These are phyloP conservation scores for Xylariaceae sp. DNA, from an alignment of 2,329 filamentous ascomycete species.

Conservation along the genomic window DNA sequence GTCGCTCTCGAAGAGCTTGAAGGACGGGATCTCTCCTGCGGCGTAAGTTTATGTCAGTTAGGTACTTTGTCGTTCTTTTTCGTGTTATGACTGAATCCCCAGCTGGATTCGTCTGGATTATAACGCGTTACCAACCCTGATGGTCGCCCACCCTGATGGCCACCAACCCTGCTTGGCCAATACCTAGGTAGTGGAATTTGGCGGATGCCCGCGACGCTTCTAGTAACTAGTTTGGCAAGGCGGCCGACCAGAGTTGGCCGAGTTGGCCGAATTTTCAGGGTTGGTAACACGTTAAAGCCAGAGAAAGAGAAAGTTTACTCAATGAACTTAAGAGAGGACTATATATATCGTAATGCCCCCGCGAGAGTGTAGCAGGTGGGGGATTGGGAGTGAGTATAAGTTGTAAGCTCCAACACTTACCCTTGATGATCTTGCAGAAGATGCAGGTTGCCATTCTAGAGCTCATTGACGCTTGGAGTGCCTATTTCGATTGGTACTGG, in stretches of 20 bases:
- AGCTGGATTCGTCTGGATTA: too few species aligned
- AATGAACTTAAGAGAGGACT: neutral
- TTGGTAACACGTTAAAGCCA: too few species aligned
- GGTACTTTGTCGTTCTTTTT: neutral
- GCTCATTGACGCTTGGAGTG: slow-evolving; percentile 22
- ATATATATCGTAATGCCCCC: too few species aligned
- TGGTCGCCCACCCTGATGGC: too few species aligned
- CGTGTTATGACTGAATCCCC: neutral
- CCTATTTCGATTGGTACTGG: slow-evolving; percentile 6
- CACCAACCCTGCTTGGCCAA: too few species aligned
- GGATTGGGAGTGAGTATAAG: neutral
- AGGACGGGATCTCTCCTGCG: slow-evolving; percentile 86
- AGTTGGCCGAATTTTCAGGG: too few species aligned
- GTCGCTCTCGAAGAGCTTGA: slow-evolving; percentile 94
- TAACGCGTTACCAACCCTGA: too few species aligned
- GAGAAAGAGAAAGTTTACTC: neutral
- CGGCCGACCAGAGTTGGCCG: too few species aligned
- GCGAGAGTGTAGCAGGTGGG: neutral
- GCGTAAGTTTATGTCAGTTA: neutral
- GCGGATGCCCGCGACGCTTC: too few species aligned
- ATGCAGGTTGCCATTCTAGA: slow-evolving; percentile 68
- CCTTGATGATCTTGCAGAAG: slow-evolving; percentile 98
- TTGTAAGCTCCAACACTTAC: slow-evolving; percentile 37
- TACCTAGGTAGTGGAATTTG: too few species aligned
- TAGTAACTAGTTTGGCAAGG: too few species aligned